Percentiles rank a stretch among this genome's conserved stretches.
phyloP scores from a whole-genome alignment of 768 basidiomycete species.

The Podaxis pistillaris region DNA sequence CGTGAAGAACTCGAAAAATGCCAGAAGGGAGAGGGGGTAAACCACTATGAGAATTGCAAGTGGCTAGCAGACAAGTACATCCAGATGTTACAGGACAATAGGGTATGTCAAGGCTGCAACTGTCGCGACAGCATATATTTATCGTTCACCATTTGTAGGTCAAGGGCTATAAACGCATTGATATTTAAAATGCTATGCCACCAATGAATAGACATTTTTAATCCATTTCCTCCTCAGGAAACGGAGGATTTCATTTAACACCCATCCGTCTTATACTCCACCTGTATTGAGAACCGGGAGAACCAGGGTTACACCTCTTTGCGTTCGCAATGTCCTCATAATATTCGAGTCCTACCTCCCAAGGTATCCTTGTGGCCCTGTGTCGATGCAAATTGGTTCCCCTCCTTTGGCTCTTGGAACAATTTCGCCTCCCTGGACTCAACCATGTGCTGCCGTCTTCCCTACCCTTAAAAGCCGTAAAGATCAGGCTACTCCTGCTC shows the following conservation, averaged over 20 bases:
- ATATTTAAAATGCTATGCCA: constrained; percentile 28
- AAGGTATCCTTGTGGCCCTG: too few relatives aligned
- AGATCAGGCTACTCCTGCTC: too few relatives aligned
- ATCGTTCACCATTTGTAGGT: constrained; percentile 44
- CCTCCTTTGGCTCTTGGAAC: too few relatives aligned
- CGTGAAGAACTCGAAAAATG: constrained; percentile 88
- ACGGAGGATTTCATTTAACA: neutral
- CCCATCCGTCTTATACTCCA: neutral
- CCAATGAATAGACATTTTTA: constrained; percentile 1
- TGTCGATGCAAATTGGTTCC: too few relatives aligned
- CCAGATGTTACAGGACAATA: constrained; percentile 74
- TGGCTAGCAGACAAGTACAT: constrained; percentile 83
- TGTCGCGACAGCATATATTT: neutral
- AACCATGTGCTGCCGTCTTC: too few relatives aligned
- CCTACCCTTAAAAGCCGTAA: too few relatives aligned
- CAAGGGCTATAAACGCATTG: constrained; percentile 82
- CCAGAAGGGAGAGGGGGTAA: constrained; percentile 87
- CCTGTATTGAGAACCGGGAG: neutral
- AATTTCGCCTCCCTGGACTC: too few relatives aligned
- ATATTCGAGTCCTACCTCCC: too few relatives aligned
- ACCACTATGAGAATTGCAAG: constrained; percentile 86
- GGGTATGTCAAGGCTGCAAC: constrained; percentile 49
- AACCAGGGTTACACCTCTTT: too few relatives aligned
- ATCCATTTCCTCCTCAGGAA: neutral
- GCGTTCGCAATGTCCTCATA: too few relatives aligned